Evolutionary conservation across 345 rosid species (phyloP), one percentile per base, ranked within the genome.

Genomic region (Arabidopsis suecica): DNA sequence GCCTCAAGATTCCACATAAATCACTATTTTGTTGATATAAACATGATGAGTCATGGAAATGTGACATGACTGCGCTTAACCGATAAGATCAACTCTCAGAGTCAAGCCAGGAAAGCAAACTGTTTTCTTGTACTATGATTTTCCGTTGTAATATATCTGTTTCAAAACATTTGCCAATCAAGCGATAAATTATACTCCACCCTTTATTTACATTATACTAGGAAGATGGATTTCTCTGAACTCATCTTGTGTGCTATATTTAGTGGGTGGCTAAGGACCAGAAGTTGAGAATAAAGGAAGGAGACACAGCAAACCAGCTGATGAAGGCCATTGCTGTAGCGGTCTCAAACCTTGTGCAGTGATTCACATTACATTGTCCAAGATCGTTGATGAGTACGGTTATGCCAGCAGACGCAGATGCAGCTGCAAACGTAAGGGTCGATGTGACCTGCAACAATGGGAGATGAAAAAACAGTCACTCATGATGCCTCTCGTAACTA

Each of bases 241-340:
- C 58, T 54, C 48, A 28, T 38, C 45, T 30, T 41, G 56, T 71
- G 37, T 60, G 55, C 18, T 44, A 44, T 57, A 70, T 82, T 82
- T 76, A 82, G 47, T 58, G 88, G 45, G 93, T 83, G 58, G 98
- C 93, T 82, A 93, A 73, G 13, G 86, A 76, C 93, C 91, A 91
- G 72, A 86, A 90, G 81, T 88, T 86, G 81, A 88, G 65, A 71
- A 91, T 79, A 69, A 87, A 87, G 49, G 89, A 88, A 1, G 93
- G 91, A 54, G 82, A 79, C 72, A 82, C 75, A 10, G 89, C 84
- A 28, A 87, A 83, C 92, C 94, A 91, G 82, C 89, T 83, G 45
- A 91, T 71, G 70, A 87, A 89, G 32, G 97, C 89, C 88, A 91
- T 84, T n/a, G 91, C 88, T 13, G 89, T 86, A 11, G 97, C 94